Percentiles rank a stretch among this genome's conserved stretches.
These are phyloP conservation scores for Phytophthora ramorum DNA, from an alignment of 352 stramenopile species.

Conservation along the genomic window DNA sequence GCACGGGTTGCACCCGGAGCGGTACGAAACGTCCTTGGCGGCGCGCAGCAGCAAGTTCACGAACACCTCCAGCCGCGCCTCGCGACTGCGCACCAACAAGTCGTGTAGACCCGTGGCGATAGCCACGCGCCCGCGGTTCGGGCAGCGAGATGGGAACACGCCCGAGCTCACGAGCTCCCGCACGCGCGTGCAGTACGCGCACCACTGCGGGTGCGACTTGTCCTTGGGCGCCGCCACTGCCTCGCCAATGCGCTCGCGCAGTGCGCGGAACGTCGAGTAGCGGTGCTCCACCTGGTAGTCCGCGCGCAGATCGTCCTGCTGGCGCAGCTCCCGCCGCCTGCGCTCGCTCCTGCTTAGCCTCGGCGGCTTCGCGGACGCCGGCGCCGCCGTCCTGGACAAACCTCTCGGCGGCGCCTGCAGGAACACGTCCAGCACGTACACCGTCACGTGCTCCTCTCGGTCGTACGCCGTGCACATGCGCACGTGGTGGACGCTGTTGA, in stretches of 20 bases:
- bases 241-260: constrained; percentile 49
- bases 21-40: constrained; percentile 64
- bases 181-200: constrained; percentile 58
- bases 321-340: constrained; percentile 27
- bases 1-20: constrained; percentile 46
- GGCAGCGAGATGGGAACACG: constrained; percentile 56
- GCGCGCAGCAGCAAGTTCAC: constrained; percentile 50
- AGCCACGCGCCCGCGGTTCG: constrained; percentile 29
- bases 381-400: constrained; percentile 30
- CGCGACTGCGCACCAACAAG: constrained; percentile 32
- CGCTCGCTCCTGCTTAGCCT: constrained; percentile 22
- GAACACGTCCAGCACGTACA: constrained; percentile 65
- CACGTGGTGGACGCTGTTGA: constrained; percentile 71
- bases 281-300: constrained; percentile 64
- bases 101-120: constrained; percentile 22
- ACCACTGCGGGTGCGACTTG: constrained; percentile 62
- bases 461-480: constrained; percentile 49
- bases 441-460: constrained; percentile 31
- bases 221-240: constrained; percentile 32
- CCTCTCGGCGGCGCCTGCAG: constrained; percentile 49
- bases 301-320: constrained; percentile 24
- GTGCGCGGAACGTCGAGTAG: constrained; percentile 59
- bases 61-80: constrained; percentile 50
- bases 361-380: background rate
- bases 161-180: constrained; percentile 45